Evolutionary conservation across 208 protist species (phyloP), one percentile per base, ranked within the genome.

Genomic region (Crithidia fasciculata): DNA sequence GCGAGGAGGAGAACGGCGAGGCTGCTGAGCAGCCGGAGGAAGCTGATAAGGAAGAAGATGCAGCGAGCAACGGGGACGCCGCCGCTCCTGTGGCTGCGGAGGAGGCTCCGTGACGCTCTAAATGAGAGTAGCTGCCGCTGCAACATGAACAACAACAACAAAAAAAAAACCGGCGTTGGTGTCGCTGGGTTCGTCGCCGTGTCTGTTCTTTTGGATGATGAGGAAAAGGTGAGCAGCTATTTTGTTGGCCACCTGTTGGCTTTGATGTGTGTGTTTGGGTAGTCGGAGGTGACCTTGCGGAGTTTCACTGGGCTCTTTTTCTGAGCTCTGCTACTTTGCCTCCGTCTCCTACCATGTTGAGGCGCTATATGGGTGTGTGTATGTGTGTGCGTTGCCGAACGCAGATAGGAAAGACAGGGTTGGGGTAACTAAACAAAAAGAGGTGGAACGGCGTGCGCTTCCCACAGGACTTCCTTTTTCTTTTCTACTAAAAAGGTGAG

Each of bases 1-100:
- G 28, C 28, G 28, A 74, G 28, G 73, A 64, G 15, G 58, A 72
- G 12, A 61, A 64, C 3, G 63, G 82, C 37, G n/a, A 66, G 45
- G 45, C 45, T 8, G 12, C 45, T 13, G 45, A 49, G 45, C 45
- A 49, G 45, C 9, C 7, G 45, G 45, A 49, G 45, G 45, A 49
- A 8, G 15, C 50, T 12, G 50, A 55, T 12, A 55, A 55, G 15
- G 50, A 55, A 37, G 15, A 5, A 6, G 41, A 57, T 18, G 37
- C 60, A 19, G 19, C 36, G 28, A 10, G 4, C 8, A 15, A 8
- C 39, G 43, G 41, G 6, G 41, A 4, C 41, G 43, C 59, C 13
- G 59, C 39, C 7, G 59, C 5, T 10, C 28, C 12, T 10, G 59
- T 16, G n/a, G 43, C 16, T 12, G 4, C 59, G 10, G 62, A 57